Evolutionary conservation across 306 rosid species (phyloP).

Genomic region (Citrullus mucosospermus): DNA sequence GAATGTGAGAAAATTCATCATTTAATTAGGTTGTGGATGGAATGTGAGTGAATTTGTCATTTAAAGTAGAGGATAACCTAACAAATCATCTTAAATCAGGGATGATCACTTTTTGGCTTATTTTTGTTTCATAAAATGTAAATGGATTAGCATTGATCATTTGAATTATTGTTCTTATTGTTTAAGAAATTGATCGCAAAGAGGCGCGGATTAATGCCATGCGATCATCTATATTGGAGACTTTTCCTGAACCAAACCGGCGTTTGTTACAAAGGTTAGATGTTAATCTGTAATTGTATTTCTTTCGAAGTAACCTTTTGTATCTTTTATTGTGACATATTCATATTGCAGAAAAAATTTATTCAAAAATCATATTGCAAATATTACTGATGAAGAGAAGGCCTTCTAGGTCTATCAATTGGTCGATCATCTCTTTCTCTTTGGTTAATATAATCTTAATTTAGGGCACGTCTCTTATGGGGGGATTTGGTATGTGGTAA

Average conservation of each 20-base stretch:
- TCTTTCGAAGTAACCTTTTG: background rate
- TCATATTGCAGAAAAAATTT: background rate
- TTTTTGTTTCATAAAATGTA: background rate
- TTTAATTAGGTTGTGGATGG: background rate
- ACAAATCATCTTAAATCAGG: background rate
- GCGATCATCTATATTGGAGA: constrained; percentile 77
- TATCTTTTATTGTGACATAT: background rate
- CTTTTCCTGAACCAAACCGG: constrained; percentile 96
- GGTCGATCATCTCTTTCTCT: background rate
- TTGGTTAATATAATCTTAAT: background rate
- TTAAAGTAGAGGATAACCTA: background rate
- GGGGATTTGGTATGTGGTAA: background rate
- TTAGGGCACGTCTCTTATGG: background rate
- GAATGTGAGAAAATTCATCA: background rate
- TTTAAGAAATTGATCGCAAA: constrained; percentile 77
- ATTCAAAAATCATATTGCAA: background rate
- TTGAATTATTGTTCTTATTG: constrained; percentile 12
- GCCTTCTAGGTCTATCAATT: background rate
- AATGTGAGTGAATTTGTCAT: background rate
- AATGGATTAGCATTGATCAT: constrained; percentile 8
- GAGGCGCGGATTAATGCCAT: constrained; percentile 78
- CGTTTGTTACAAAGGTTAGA: constrained; percentile 79
- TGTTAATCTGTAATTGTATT: background rate
- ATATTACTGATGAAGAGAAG: background rate
- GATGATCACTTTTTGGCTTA: background rate